These are phyloP conservation scores for Bertia moriformis DNA, from an alignment of 2,329 filamentous ascomycete genomes.

Conservation along the genomic window DNA sequence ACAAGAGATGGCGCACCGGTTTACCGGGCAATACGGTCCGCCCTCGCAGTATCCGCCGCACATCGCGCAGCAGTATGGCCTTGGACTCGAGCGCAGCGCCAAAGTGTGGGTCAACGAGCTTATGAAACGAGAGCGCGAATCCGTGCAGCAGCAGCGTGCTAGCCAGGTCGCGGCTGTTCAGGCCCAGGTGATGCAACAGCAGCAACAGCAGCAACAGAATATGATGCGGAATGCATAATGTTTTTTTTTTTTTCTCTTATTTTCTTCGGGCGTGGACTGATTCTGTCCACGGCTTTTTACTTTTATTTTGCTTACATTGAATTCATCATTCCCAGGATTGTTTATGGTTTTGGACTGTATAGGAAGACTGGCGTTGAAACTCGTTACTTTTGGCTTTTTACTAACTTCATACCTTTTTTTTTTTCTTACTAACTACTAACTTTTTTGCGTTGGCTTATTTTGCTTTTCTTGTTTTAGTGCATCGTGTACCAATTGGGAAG, in stretches of 20 bases:
- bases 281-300: too few relatives aligned
- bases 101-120: background rate
- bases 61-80: background rate
- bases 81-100: background rate
- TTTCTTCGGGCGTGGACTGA: too few relatives aligned
- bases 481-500: too few relatives aligned
- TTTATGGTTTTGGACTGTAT: too few relatives aligned
- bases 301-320: too few relatives aligned
- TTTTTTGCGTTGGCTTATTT: too few relatives aligned
- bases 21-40: background rate
- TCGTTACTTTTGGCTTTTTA: too few relatives aligned
- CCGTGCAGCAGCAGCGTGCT: background rate
- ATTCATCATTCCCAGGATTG: too few relatives aligned
- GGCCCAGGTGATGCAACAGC: background rate
- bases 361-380: too few relatives aligned
- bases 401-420: too few relatives aligned
- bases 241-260: background rate
- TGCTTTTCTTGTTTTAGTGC: too few relatives aligned
- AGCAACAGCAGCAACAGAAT: slow-evolving; percentile 1
- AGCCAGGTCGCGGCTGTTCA: background rate
- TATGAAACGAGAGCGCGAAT: background rate
- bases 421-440: too few relatives aligned
- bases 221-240: background rate
- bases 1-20: background rate
- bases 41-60: background rate